Evolutionary conservation across 2,329 filamentous ascomycete genomes (phyloP), one percentile per base, ranked within the genome.

Genomic region (Neopestalotiopsis clavispora): DNA sequence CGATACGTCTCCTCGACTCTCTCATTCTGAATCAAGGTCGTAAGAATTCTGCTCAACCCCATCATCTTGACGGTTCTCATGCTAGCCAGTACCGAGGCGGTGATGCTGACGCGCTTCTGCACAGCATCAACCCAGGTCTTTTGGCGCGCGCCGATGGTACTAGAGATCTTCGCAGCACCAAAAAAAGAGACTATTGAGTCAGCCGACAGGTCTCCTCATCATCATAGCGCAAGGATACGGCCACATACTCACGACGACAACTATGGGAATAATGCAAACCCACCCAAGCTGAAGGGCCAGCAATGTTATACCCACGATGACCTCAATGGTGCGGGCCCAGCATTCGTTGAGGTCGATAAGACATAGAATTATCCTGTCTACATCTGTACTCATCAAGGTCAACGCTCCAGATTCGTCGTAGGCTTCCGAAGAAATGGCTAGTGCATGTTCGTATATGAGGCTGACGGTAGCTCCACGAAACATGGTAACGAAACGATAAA

Each of bases 371-470:
- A 85, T 79, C 6, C 80, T 77, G 68, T 85, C 84, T 13, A 85
- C 76, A 62, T 86, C 84, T 3, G 83, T 79, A 67, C 70, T 84
- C 84, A 86, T 86, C 3, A 86, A 76, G 0, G 84, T 85, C 60
- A 86, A 70, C 0, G 83, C 79, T 0, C 82, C 80, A 3, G 80
- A 77, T 20, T 83, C 79, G 38, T 81, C 79, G 3, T 78, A 74
- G 0, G 20, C 40, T 9, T 30, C n/a, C 12, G 40, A 23, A 49
- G 20, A 28, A 30, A 75, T 72, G 71, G 69, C 0, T 76, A 78
- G 0, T 78, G 80, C 68, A 81, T 78, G 6, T 70, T 49, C 69
- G 63, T 81, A 83, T 2, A 83, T 74, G 3, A 73, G 74, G 0
- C 77, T 72, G 2, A 74, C 75, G 0, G 82, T 72, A 30, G 75